Percentiles rank a stretch among this genome's conserved stretches.
phyloP scores from a whole-genome alignment of 163 green algal species.

The Chlamydomonas reinhardtii region DNA sequence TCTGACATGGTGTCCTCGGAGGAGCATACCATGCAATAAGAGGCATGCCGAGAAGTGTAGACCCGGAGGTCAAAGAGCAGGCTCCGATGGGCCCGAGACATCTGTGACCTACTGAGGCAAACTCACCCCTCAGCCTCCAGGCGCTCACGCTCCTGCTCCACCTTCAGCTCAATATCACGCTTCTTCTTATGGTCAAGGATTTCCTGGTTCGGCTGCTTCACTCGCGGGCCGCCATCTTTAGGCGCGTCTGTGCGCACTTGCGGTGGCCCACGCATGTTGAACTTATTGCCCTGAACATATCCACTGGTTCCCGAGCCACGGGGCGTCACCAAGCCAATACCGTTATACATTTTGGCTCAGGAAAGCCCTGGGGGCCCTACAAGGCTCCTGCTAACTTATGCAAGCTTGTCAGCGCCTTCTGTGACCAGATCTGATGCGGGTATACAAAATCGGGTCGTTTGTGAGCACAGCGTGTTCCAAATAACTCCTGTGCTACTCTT shows the following conservation, averaged over 20 bases:
- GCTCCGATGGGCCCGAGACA: too few species aligned
- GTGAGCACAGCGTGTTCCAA: too few species aligned
- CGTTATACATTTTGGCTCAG: constrained; percentile 89
- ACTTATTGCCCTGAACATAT: constrained; percentile 97
- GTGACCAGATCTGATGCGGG: too few species aligned
- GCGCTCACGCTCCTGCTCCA: constrained; percentile 81
- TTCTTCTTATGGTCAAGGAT: constrained; percentile 97
- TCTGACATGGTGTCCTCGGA: too few species aligned
- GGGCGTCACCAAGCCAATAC: constrained; percentile 91
- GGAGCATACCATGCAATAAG: too few species aligned
- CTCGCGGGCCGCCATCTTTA: constrained; percentile 55
- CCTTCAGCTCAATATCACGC: constrained; percentile 93
- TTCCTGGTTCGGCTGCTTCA: constrained; percentile 85
- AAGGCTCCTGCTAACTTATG: too few species aligned
- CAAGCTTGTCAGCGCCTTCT: too few species aligned
- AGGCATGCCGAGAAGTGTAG: too few species aligned
- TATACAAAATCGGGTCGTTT: too few species aligned
- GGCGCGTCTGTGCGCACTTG: constrained; percentile 26
- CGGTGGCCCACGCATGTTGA: constrained; percentile 83
- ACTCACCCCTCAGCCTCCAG: constrained; percentile 88
- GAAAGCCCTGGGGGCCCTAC: too few species aligned
- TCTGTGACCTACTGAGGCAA: neutral
- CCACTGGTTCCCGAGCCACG: constrained; percentile 94
- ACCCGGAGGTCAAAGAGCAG: too few species aligned
- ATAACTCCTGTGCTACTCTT: too few species aligned